Evolutionary conservation across 257 asterid species (phyloP), one percentile per base, ranked within the genome.

Genomic region (Eustoma russellianum): DNA sequence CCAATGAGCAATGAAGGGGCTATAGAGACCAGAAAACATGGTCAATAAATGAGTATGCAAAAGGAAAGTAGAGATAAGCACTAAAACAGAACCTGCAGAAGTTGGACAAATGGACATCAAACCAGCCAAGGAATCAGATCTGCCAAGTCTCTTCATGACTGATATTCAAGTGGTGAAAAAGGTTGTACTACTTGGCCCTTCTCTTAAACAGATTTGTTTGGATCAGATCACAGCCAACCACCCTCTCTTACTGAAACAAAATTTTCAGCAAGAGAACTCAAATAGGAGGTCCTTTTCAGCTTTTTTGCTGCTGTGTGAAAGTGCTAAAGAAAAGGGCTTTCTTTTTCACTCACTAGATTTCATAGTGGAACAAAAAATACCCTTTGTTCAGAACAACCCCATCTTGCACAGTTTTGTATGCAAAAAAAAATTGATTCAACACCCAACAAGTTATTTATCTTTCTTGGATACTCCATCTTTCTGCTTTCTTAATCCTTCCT

Each of bases 51-150:
- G 43, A 38, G 2, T 46, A 34, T 33, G 54, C 49, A 72, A 33
- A 16, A 70, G 10, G 46, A 48, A 43, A 33, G 52, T 44, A n/a
- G 46, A 48, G 7, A 38, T 7, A 38, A 38, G 43, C 11, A 38
- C 43, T 52, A 50, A 5, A 38, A 38, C 50, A 66, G 74, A 71
- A 88, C 97, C 98, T 86, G 96, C 62, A 51, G 93, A 56, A 66
- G 77, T 77, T 62, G 98, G 98, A 78, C 94, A 90, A 61, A 86
- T 80, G 75, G 96, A 62, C 82, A 90, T 86, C 71, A 86, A 66
- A 68, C 79, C 91, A 69, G 88, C 86, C 83, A 83, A 70, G 41
- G 94, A 83, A 81, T 86, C 93, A 52, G 88, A 76, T 65, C 86
- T 81, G 53, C 61, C 50, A 53, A 72, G 78, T 73, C 94, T 79